phyloP scores from a whole-genome alignment of 2,329 filamentous ascomycete species.

The Claviceps fusiformis region DNA sequence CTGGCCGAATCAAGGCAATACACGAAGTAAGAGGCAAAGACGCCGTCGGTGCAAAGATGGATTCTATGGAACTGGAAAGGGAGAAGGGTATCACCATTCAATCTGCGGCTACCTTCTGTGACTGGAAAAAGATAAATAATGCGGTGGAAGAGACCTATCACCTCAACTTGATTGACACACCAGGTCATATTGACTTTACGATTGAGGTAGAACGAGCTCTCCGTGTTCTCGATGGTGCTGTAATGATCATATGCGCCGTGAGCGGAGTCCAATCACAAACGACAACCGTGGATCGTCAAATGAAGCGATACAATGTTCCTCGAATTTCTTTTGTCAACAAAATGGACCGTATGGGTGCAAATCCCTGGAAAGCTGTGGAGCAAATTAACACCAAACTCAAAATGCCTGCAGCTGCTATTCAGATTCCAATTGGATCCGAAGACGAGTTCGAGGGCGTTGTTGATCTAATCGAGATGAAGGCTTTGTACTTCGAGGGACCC shows the following conservation, averaged over 20 bases:
- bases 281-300: slow-evolving; percentile 95
- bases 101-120: slow-evolving; percentile 92
- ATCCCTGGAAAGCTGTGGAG: slow-evolving; percentile 93
- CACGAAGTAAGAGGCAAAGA: slow-evolving; percentile 95
- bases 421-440: slow-evolving; percentile 87
- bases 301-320: slow-evolving; percentile 95
- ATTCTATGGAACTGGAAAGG: slow-evolving; percentile 96
- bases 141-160: slow-evolving; percentile 86
- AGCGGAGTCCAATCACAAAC: slow-evolving; percentile 96
- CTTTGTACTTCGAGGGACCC: slow-evolving; percentile 80
- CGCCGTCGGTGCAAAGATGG: slow-evolving; percentile 96
- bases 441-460: slow-evolving; percentile 88
- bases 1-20: slow-evolving; percentile 88
- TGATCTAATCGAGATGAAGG: slow-evolving; percentile 82
- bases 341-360: slow-evolving; percentile 98
- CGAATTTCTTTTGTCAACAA: slow-evolving; percentile 97
- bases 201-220: slow-evolving; percentile 96
- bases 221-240: slow-evolving; percentile 86
- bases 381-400: slow-evolving; percentile 96
- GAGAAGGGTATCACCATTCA: slow-evolving; percentile 99
- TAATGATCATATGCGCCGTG: slow-evolving; percentile 97
- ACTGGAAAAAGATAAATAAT: slow-evolving; percentile 81
- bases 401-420: slow-evolving; percentile 81
- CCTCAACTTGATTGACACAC: slow-evolving; percentile 96
- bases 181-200: slow-evolving; percentile 97